phyloP scores from a whole-genome alignment of 192 early-diverging fungal species.

The Spizellomyces sp. region DNA sequence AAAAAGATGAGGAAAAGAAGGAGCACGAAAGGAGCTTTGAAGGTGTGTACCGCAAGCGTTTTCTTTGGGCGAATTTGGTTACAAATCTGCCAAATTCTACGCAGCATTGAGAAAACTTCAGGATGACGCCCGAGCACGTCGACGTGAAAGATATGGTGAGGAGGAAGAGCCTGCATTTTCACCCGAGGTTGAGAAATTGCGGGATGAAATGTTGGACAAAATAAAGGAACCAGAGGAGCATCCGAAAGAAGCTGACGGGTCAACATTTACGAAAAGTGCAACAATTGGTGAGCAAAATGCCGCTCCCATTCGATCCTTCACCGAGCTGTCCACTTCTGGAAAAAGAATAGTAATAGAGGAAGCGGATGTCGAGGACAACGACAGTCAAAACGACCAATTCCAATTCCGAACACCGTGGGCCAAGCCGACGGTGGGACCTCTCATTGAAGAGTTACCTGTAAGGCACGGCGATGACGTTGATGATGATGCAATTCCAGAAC shows the following conservation, averaged over 20 bases:
- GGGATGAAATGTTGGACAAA: constrained; percentile 46
- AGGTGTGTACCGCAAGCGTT: constrained; percentile 31
- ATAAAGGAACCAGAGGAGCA: constrained; percentile 22
- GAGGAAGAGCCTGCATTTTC: constrained; percentile 40
- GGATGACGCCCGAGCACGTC: constrained; percentile 38
- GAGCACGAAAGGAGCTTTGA: constrained; percentile 60
- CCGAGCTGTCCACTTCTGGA: constrained; percentile 27
- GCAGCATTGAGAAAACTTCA: constrained; percentile 48
- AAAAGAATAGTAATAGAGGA: constrained; percentile 13
- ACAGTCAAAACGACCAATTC: neutral
- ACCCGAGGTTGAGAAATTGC: constrained; percentile 33
- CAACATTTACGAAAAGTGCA: neutral
- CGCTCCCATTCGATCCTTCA: constrained; percentile 15
- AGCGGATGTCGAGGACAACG: constrained; percentile 9
- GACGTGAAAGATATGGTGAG: constrained; percentile 38
- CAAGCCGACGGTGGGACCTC: neutral
- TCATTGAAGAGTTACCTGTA: constrained; percentile 10
- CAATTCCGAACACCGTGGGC: neutral
- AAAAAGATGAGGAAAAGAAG: constrained; percentile 47
- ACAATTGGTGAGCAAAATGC: neutral
- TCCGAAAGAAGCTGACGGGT: neutral
- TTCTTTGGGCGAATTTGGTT: neutral
- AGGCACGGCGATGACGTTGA: neutral
- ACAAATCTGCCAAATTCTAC: neutral
- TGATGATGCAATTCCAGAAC: constrained; percentile 4